These are phyloP conservation scores for Rubus idaeus DNA, from an alignment of 306 rosid genomes.

Conservation along the genomic window DNA sequence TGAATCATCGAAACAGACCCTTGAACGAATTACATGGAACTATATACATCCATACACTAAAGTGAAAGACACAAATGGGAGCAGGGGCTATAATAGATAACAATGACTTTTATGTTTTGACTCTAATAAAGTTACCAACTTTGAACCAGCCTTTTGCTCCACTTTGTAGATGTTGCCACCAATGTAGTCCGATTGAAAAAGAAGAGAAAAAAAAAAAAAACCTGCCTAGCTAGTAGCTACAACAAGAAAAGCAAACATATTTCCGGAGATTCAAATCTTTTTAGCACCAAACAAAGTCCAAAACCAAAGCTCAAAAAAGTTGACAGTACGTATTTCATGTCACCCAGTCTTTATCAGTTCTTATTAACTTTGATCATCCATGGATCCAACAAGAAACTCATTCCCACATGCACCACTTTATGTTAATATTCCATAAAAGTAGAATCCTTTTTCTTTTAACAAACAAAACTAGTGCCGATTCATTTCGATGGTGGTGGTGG, in stretches of 20 bases:
- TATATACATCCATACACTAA: neutral
- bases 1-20: neutral
- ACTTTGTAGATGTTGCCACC: conserved; percentile 51
- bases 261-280: conserved; percentile 53
- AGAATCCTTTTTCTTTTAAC: neutral
- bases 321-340: conserved; percentile 41
- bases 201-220: conserved; percentile 17
- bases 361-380: conserved; percentile 16
- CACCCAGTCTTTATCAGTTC: conserved; percentile 13
- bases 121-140: conserved; percentile 56
- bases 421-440: neutral
- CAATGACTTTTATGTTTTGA: conserved; percentile 60
- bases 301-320: conserved; percentile 41
- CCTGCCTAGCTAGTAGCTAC: conserved; percentile 23
- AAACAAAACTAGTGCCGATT: neutral
- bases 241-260: conserved; percentile 28
- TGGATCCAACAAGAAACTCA: conserved; percentile 24
- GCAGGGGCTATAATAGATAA: conserved; percentile 21
- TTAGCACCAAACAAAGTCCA: conserved; percentile 47
- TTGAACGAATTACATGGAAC: neutral
- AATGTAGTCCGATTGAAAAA: conserved; percentile 34
- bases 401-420: conserved; percentile 3
- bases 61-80: conserved; percentile 26
- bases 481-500: neutral
- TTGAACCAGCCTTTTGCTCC: conserved; percentile 57